These are phyloP conservation scores for Aspergillus costaricaensis DNA, from an alignment of 2,329 filamentous ascomycete genomes.

Conservation along the genomic window DNA sequence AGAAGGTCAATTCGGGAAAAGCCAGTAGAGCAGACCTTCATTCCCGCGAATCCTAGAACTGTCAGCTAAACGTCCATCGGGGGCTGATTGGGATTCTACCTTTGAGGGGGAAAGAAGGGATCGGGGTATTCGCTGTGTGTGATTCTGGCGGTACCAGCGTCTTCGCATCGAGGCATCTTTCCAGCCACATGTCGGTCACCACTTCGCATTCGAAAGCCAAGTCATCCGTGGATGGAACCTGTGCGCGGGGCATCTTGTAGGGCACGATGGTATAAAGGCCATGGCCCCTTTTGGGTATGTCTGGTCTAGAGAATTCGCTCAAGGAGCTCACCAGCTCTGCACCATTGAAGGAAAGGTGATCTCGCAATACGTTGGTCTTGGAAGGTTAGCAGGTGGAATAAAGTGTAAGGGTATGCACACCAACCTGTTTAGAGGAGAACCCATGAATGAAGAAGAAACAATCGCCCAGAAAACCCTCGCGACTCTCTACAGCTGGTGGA, in stretches of 20 bases:
- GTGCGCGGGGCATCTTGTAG: conserved; percentile 35
- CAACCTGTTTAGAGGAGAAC: conserved; percentile 57
- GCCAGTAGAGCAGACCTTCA: conserved; percentile 77
- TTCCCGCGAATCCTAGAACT: conserved; percentile 60
- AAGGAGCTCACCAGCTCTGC: conserved; percentile 40
- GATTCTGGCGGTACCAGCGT: conserved; percentile 67
- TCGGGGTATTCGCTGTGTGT: conserved; percentile 75
- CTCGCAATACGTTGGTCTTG: conserved; percentile 40
- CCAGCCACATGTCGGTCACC: conserved; percentile 92
- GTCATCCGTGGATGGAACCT: conserved; percentile 43
- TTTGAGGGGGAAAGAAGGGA: conserved; percentile 67
- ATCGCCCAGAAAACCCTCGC: conserved; percentile 54
- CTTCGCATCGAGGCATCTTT: conserved; percentile 80
- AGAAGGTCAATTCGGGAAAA: conserved; percentile 83
- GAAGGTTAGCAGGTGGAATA: conserved; percentile 14
- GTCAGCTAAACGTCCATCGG: conserved; percentile 18
- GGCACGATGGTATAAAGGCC: conserved; percentile 44
- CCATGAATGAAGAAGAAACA: conserved; percentile 64
- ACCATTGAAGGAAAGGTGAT: conserved; percentile 45
- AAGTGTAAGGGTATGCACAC: conserved; percentile 32
- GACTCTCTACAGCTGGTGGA: conserved; percentile 27
- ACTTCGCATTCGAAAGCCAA: conserved; percentile 48
- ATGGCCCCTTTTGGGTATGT: conserved; percentile 36
- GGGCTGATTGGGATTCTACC: conserved; percentile 35
- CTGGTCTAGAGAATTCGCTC: conserved; percentile 37